These are phyloP conservation scores for Pilaira anomala DNA, from an alignment of 192 early-diverging fungal species.

Conservation along the genomic window DNA sequence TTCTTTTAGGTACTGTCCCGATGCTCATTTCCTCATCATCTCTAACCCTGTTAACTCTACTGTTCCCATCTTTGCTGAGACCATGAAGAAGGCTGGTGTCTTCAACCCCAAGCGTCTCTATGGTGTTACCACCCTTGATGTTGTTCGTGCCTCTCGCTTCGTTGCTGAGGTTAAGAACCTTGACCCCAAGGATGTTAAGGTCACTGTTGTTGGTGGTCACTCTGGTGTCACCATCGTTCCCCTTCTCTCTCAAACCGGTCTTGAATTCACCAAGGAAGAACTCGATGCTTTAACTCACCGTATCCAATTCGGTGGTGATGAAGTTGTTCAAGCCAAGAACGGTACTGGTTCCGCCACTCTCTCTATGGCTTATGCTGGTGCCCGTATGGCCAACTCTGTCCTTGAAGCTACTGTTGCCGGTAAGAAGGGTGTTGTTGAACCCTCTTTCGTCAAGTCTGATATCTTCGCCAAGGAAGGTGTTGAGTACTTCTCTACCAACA, in stretches of 20 bases:
- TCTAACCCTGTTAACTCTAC: slow-evolving; percentile 98
- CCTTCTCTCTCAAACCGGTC: slow-evolving; percentile 77
- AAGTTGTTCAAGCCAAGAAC: slow-evolving; percentile 99
- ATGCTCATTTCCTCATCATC: slow-evolving; percentile 57
- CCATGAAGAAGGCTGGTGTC: slow-evolving; percentile 77
- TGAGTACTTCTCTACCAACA: slow-evolving; percentile 75
- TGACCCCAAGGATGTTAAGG: slow-evolving; percentile 68
- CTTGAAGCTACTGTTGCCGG: slow-evolving; percentile 74
- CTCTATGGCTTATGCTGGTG: slow-evolving; percentile 87
- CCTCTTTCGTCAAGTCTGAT: slow-evolving; percentile 77
- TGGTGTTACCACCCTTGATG: slow-evolving; percentile 96
- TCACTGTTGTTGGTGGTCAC: slow-evolving; percentile 94
- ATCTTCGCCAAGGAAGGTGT: slow-evolving; percentile 52
- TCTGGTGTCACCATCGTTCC: slow-evolving; percentile 97
- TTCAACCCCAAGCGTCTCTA: slow-evolving; percentile 86
- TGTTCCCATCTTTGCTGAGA: slow-evolving; percentile 90
- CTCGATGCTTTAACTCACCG: slow-evolving; percentile 87
- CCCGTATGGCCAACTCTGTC: slow-evolving; percentile 88
- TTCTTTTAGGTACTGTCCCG: slow-evolving; percentile 25
- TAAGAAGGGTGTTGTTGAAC: slow-evolving; percentile 84
- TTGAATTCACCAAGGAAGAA: slow-evolving; percentile 77
- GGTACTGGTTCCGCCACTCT: slow-evolving; percentile 88
- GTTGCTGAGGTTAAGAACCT: slow-evolving; percentile 75
- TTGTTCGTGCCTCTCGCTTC: slow-evolving; percentile 96
- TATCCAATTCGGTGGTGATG: slow-evolving; percentile 99